Base-by-base conservation (phyloP, 2,329 filamentous ascomycete genomes). In the Metarhizium rileyi region DNA sequence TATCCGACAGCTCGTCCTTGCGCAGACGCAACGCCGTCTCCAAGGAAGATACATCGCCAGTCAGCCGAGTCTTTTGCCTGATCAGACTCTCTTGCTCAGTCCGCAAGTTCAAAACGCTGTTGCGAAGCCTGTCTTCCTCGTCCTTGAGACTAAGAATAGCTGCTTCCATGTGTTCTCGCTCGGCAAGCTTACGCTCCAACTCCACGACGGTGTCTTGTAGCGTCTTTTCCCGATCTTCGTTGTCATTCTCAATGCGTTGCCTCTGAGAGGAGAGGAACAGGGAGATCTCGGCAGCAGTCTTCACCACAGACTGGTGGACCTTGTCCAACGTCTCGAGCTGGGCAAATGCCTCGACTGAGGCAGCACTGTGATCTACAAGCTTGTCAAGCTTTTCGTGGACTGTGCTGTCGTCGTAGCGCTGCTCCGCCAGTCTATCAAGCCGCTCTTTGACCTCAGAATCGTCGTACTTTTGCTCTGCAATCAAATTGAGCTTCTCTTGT, bases 1-100 rank as follows among this genome's bases (percentile, higher is more conserved):
- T 96, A 25, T 86, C 78, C 43, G 88, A 82, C 52, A 98, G 80
- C 69, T 97, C 93, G 57, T 97, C 91, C 42, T 88, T 86, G 49
- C 93, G 86, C 50, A 97, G 83, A 18, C 85, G 81, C 27, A 97
- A 77, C 1, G 93, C 91, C 8, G 89, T 97, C 64, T 97, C 89
- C 2, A 98, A 78, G 8, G 89, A 87, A 5, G 90, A 90, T 1
- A 98, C 84, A 57, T 98, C 90, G 23, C 88, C 89, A 9, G 82
- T 82, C 26, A 96, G 74, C 50, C 84, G 81, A 43, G 83, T 82
- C 72, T 90, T 95, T 61, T 94, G 87, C 50, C 83, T 78, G 12
- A 77, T 75, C 49, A 97, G 73, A 46, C 81, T 80, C 52, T 95
- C 89, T 52, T 87, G 82, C 61, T 93, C 87, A 0, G 72, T 73